phyloP scores from a whole-genome alignment of 352 stramenopile genomes.

The Phytophthora chlamydospora region DNA sequence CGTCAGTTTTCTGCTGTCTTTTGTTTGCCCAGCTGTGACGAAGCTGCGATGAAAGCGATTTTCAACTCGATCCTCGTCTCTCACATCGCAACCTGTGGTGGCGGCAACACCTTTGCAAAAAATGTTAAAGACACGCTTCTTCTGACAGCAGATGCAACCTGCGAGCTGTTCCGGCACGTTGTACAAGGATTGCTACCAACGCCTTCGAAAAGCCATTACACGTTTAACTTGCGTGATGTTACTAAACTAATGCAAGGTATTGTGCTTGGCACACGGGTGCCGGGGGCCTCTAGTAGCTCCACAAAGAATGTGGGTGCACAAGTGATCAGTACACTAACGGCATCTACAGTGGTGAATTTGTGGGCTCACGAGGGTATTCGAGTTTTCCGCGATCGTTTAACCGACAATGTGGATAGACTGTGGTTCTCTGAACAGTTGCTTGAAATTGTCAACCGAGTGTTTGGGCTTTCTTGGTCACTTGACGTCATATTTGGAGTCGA shows the following conservation, averaged over 20 bases:
- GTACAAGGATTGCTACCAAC: constrained; percentile 67
- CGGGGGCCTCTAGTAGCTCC: constrained; percentile 5
- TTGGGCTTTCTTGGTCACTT: constrained; percentile 71
- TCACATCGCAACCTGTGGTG: constrained; percentile 37
- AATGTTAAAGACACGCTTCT: constrained; percentile 57
- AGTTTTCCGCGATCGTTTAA: constrained; percentile 93
- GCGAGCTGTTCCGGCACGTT: constrained; percentile 66
- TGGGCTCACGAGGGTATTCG: constrained; percentile 92
- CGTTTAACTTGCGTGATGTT: constrained; percentile 85
- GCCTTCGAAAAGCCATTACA: constrained; percentile 83
- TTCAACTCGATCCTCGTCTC: constrained; percentile 87
- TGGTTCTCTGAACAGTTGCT: constrained; percentile 90
- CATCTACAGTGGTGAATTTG: constrained; percentile 68
- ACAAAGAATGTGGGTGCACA: constrained; percentile 13
- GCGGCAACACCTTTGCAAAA: constrained; percentile 38
- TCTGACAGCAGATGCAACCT: constrained; percentile 63
- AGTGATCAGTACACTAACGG: constrained; percentile 17
- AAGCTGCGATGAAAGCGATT: constrained; percentile 86
- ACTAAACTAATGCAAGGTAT: constrained; percentile 88
- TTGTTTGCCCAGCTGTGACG: constrained; percentile 74
- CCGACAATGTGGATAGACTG: constrained; percentile 77
- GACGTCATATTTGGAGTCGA: constrained; percentile 42
- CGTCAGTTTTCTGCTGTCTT: constrained; percentile 72
- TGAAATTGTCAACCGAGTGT: constrained; percentile 57
- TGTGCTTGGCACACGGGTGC: constrained; percentile 48